A percentile compares a stretch with the other conserved stretches of the same genome.
These are phyloP conservation scores for Leccinum olivaceopallidum DNA, from an alignment of 768 basidiomycete genomes.

Conservation along the genomic window DNA sequence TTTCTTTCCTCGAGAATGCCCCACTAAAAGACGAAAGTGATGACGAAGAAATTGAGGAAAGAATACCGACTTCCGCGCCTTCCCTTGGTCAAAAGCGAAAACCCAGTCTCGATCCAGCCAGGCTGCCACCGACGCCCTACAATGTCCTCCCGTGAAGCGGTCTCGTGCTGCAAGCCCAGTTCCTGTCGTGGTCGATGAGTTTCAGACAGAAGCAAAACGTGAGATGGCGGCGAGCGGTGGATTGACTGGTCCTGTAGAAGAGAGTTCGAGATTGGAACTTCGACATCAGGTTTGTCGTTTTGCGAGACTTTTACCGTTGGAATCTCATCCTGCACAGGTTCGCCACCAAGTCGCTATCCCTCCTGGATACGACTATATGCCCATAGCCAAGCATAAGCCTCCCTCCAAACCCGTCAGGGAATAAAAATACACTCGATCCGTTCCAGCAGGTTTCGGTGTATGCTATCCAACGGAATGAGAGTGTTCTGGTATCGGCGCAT, in stretches of 20 bases:
- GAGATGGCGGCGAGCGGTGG: slow-evolving; percentile 91
- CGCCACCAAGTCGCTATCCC: slow-evolving; percentile 97
- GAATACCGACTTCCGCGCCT: background rate
- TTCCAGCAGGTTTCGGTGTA: slow-evolving; percentile 95
- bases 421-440: slow-evolving; percentile 93
- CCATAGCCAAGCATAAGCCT: slow-evolving; percentile 46
- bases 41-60: slow-evolving; percentile 16
- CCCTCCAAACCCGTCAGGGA: slow-evolving; percentile 51
- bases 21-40: slow-evolving; percentile 30
- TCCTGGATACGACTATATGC: slow-evolving; percentile 84
- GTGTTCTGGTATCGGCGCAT: slow-evolving; percentile 96
- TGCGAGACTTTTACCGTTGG: background rate
- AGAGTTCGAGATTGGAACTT: slow-evolving; percentile 71
- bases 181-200: slow-evolving; percentile 88
- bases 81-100: slow-evolving; percentile 27
- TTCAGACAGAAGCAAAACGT: slow-evolving; percentile 91
- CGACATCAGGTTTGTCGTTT: slow-evolving; percentile 61
- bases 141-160: slow-evolving; percentile 51
- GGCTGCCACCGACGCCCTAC: slow-evolving; percentile 14
- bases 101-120: slow-evolving; percentile 12
- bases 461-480: slow-evolving; percentile 96
- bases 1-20: slow-evolving; percentile 30
- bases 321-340: slow-evolving; percentile 50
- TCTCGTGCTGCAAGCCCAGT: slow-evolving; percentile 59
- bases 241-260: slow-evolving; percentile 70